Conservation (phyloP, 148 eudicot genomes). For the Heliamphora exappendiculata region DNA sequence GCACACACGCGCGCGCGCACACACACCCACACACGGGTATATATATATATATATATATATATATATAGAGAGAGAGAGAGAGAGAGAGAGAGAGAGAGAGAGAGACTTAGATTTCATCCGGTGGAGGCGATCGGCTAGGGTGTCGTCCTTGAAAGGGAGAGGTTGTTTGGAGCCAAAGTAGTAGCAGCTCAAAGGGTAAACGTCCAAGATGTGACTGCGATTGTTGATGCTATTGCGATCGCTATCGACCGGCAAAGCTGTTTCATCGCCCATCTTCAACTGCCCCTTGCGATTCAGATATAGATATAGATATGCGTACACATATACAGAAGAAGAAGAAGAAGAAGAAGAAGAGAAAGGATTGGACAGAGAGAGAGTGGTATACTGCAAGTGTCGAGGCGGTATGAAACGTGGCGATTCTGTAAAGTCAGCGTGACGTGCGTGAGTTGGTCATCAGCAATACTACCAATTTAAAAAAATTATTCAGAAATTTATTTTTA, state of each 20-base stretch:
- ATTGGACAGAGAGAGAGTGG: not conserved
- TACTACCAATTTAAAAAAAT: too few relatives aligned
- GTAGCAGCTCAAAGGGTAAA: slow-evolving; percentile 50
- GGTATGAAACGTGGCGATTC: slow-evolving; percentile 5
- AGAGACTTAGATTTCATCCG: slow-evolving; percentile 49
- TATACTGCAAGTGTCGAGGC: not conserved
- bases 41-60: not conserved
- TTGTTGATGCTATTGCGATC: not conserved
- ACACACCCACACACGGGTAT: not conserved
- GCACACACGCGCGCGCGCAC: not conserved
- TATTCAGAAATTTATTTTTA: too few relatives aligned
- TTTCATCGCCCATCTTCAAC: slow-evolving; percentile 9
- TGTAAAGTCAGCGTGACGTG: too few relatives aligned
- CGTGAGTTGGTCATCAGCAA: too few relatives aligned
- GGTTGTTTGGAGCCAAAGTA: slow-evolving; percentile 50
- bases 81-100: not conserved
- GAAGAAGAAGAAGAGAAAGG: not conserved
- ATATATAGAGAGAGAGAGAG: not conserved
- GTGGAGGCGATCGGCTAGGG: slow-evolving; percentile 33
- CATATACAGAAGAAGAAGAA: not conserved
- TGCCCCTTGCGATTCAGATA: not conserved
- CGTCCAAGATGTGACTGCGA: slow-evolving; percentile 20
- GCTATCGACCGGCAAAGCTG: not conserved
- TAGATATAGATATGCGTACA: not conserved
- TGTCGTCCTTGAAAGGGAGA: slow-evolving; percentile 23